Evolutionary conservation across 202 grass and related monocot genomes (phyloP), one percentile per base, ranked within the genome.

Genomic region (Panicum hallii): DNA sequence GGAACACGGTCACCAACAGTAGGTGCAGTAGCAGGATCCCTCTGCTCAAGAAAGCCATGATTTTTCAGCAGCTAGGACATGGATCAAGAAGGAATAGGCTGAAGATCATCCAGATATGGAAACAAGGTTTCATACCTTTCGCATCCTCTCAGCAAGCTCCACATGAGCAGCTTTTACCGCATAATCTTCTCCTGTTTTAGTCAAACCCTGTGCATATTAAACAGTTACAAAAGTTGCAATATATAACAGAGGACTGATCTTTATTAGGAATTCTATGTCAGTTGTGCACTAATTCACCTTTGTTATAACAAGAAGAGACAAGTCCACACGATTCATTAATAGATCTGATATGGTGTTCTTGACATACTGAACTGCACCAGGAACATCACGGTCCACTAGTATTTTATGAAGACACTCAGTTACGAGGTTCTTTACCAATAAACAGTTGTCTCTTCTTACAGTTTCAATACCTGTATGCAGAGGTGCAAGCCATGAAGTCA

Each of bases 261-360:
- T 79, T 50, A 44, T 52, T 52, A 66, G 3, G 38, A 40, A 23
- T 72, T 43, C 13, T 67, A 71, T 56, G 23, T 63, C 7, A 23
- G 9, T 4, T 71, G 71, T 11, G 2, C 49, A 72, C 5, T 4
- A 57, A 65, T 50, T 91, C 79, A 94, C 97, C 97, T 99, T 99
- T 79, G 97, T 99, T 90, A 99, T 99, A 67, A 99, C 97, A 80
- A 99, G 92, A 90, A 99, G 97, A 80, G 97, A 99, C 79, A 99
- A 87, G 65, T 99, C 97, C 53, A 96, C 87, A 54, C 93, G 91
- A 87, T 99, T 99, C 97, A 96, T 99, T 68, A 99, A 79, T 83
- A 99, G 84, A 99, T 99, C 97, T 62, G 97, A 94, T 88, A 99
- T 96, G 13, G 97, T 99, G 77, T 96, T 99, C 65, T 99, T 99